Base-by-base conservation (phyloP, 2,329 filamentous ascomycete genomes). In the Dichotomopilus funicola region DNA sequence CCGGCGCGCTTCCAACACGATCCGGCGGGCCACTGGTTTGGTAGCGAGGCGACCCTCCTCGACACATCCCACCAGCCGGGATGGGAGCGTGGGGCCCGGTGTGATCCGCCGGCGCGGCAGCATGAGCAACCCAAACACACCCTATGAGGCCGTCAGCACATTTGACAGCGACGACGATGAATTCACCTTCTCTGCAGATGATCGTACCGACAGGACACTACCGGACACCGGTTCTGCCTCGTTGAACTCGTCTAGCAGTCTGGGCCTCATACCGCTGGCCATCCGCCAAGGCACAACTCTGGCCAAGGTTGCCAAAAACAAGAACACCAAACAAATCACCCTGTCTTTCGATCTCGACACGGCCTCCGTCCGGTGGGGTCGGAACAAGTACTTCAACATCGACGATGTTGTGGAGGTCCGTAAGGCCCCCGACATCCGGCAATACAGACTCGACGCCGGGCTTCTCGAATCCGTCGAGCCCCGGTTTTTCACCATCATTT, bases 361-460 rank as follows among this genome's bases (percentile, higher is more conserved):
- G 1, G 91, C 88, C 58, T 94, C 91, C 70, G 88, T 99, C 31
- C 87, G 81, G 33, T 97, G 92, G 92, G 88, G 95, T 70, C 81
- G 84, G 47, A 82, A 80, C 7, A 97, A 96, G 69, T 85, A 83
- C 52, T 87, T 99, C 61, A 95, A 95, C 70, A 89, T 99, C 60
- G 94, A 99, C 66, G 91, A 97, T 68, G 92, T 99, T 65, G 87
- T 89, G 66, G 91, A 96, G 66, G 91, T 97, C 48, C 85, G 91
- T 59, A 83, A 86, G 37, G 91, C 89, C 13, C 81, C 81, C 10
- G 89, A 97, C 67, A 89, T 92, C 13, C 84, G 88, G 55, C 92
- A 95, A 68, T 95, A 96, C 68, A 87, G 89, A 43, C 85, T 92
- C 64, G 91, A 96, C 69, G 89, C 88, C 66, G 82, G 84, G 41